Percentiles rank a stretch among this genome's conserved stretches.
Evolutionary conservation across 768 basidiomycete species (phyloP).

Genomic region (Pisolithus sp.): DNA sequence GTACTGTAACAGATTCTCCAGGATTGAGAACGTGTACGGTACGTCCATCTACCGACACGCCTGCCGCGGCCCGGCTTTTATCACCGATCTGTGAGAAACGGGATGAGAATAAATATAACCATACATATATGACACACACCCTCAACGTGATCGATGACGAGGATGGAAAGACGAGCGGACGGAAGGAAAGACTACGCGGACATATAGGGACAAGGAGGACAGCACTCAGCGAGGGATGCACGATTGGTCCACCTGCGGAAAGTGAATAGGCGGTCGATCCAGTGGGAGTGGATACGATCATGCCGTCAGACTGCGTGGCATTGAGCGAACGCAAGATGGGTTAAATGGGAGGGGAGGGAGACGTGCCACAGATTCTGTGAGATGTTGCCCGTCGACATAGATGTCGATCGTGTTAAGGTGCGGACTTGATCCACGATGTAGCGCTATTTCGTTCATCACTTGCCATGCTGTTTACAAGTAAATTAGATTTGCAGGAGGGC

Average conservation of each 20-base stretch:
- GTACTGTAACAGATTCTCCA: conserved; percentile 80
- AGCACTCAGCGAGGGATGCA: conserved; percentile 86
- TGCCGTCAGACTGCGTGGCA: conserved; percentile 70
- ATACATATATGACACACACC: conserved; percentile 35
- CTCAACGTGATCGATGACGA: conserved; percentile 70
- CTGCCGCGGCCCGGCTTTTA: conserved; percentile 77
- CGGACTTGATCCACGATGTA: conserved; percentile 87
- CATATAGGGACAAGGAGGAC: conserved; percentile 94
- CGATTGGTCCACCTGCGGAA: conserved; percentile 93
- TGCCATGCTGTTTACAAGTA: conserved; percentile 64
- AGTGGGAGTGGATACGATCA: conserved; percentile 93
- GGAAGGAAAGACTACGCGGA: conserved; percentile 85
- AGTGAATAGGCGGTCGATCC: conserved; percentile 96
- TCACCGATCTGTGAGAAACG: conserved; percentile 61
- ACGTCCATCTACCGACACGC: conserved; percentile 91
- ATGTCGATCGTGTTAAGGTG: conserved; percentile 93
- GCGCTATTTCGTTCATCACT: conserved; percentile 94
- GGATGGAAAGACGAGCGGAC: conserved; percentile 85
- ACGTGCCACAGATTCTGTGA: conserved; percentile 92
- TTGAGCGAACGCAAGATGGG: conserved; percentile 9
- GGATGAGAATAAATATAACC: conserved; percentile 2
- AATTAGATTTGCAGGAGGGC: not conserved
- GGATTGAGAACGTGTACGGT: conserved; percentile 76
- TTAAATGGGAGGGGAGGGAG: not conserved
- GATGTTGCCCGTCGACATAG: conserved; percentile 88